Base-by-base conservation (phyloP, 78 protist species). In the Dictyostelium brefeldianum region DNA sequence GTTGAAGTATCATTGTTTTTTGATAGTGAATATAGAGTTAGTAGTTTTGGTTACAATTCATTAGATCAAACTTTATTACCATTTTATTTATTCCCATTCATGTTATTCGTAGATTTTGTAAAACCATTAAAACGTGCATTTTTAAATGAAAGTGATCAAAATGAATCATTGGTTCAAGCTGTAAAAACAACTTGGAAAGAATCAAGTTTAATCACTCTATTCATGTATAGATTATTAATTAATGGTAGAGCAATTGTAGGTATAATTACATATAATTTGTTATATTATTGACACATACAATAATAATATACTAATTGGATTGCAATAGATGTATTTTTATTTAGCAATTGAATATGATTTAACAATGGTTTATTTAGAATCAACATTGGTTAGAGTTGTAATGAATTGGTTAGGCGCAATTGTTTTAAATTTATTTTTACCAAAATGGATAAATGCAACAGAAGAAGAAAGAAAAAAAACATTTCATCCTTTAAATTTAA, bases 61-160 rank as follows among this genome's bases (percentile, higher is more conserved):
- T n/a, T 91, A 18, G 97, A 95, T 78, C 97, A 95, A 50, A 31
- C 29, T 43, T 51, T 91, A 27, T 59, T 95, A 18, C 97, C 97
- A 73, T 56, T 95, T 80, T 91, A 74, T 80, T 15, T 95, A 53
- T 90, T 62, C 81, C 82, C 94, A 14, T 70, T 90, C 54, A 77
- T 95, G 77, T 11, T 87, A 27, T 17, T 95, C 11, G n/a, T 95
- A 0, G 95, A 90, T 64, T 17, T 74, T 14, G 62, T 94, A 2
- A 59, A 47, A 25, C 81, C 87, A 31, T 41, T 73, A 11, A 62
- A 78, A 56, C 51, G 75, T 15, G 15, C 71, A 11, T 67, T 69
- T 18, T 22, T 29, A 51, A 41, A 46, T 41, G 83, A 53, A 41
- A 27, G 48, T 9, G 96, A 90, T 27, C 29, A 41, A 54, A 36